Evolutionary conservation across 2,329 filamentous ascomycete species (phyloP).

Genomic region (Fusarium brachygibbosum): DNA sequence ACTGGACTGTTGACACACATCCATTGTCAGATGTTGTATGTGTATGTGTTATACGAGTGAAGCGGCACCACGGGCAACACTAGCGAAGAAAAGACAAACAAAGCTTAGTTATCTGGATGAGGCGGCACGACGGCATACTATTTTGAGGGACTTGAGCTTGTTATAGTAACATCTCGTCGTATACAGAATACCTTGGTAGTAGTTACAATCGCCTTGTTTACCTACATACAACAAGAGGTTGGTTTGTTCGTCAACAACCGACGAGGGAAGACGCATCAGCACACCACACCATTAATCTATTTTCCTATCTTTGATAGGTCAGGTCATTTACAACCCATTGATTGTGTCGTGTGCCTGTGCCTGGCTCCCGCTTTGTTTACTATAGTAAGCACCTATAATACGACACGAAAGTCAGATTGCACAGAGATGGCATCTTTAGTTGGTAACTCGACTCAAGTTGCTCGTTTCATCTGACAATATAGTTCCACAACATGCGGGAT

Average conservation of each 20-base stretch:
- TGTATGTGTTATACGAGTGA: slow-evolving; percentile 15
- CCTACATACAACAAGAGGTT: slow-evolving; percentile 2
- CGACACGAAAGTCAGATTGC: neutral
- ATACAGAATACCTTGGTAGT: too few relatives aligned
- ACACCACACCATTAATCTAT: slow-evolving; percentile 4
- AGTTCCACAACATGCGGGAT: neutral
- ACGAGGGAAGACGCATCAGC: slow-evolving; percentile 3
- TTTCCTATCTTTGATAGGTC: neutral
- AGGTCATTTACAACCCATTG: neutral
- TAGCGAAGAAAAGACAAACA: slow-evolving; percentile 3
- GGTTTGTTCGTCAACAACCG: neutral
- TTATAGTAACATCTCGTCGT: slow-evolving; percentile 4
- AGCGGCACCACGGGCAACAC: slow-evolving; percentile 24
- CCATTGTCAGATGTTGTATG: slow-evolving; percentile 7
- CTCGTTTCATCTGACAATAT: slow-evolving; percentile 4
- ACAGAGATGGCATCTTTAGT: neutral
- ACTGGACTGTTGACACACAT: slow-evolving; percentile 10
- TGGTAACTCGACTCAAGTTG: neutral
- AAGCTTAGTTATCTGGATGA: neutral
- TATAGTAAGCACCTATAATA: neutral
- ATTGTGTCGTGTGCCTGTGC: slow-evolving; percentile 9
- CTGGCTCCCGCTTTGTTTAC: neutral
- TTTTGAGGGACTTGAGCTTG: slow-evolving; percentile 8
- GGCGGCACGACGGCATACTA: neutral
- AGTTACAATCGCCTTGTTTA: slow-evolving; percentile 13